These are phyloP conservation scores for Aureobasidium sp. DNA, from an alignment of 2,329 filamentous ascomycete species.

Conservation along the genomic window DNA sequence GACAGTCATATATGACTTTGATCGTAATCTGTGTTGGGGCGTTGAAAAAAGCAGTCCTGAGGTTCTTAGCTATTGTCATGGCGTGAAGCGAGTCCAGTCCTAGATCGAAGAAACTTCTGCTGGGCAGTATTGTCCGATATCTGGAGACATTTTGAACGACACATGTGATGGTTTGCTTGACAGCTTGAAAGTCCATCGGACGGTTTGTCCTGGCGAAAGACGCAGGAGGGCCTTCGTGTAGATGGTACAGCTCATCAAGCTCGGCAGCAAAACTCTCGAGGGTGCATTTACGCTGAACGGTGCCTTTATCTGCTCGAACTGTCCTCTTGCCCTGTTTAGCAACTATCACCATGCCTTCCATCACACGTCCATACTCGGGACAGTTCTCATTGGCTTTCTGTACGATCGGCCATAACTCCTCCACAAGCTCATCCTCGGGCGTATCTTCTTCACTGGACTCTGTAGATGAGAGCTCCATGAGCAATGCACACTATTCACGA, in stretches of 20 bases:
- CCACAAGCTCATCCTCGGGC: conserved; percentile 34
- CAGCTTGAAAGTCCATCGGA: not conserved
- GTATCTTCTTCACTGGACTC: conserved; percentile 11
- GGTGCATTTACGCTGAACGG: conserved; percentile 47
- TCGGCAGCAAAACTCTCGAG: conserved; percentile 47
- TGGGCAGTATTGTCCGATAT: not conserved
- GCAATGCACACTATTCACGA: conserved; percentile 32
- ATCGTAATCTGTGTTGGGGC: not conserved
- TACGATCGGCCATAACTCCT: conserved; percentile 51
- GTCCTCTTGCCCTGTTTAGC: conserved; percentile 49
- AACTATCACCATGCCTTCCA: conserved; percentile 48
- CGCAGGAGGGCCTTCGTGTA: not conserved
- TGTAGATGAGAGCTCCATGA: conserved; percentile 32
- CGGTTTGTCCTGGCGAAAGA: not conserved
- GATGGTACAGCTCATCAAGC: conserved; percentile 52
- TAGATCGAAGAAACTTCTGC: conserved; percentile 35
- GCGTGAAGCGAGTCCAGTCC: conserved; percentile 38
- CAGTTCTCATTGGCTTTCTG: conserved; percentile 47
- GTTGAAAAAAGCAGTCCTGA: not conserved
- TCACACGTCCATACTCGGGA: conserved; percentile 47
- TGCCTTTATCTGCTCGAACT: conserved; percentile 51
- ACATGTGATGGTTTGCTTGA: not conserved
- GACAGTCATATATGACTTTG: not conserved
- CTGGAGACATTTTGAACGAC: not conserved
- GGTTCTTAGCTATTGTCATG: not conserved